Percentiles rank a stretch among this genome's conserved stretches.
These are phyloP conservation scores for Cylindricascospora bacillispora DNA, from an alignment of 1,139 yeast genomes.

Conservation along the genomic window DNA sequence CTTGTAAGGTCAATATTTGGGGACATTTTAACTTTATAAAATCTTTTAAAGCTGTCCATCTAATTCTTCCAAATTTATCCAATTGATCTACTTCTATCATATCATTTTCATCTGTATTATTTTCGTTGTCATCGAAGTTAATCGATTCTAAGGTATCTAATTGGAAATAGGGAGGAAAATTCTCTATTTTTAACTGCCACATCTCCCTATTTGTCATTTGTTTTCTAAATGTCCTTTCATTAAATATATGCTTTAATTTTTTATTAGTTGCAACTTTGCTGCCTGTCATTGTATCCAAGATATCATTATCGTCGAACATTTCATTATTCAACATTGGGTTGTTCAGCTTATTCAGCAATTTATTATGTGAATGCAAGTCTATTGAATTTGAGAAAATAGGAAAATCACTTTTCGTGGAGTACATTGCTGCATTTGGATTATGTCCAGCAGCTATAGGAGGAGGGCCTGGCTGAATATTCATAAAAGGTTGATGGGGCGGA, in stretches of 20 bases:
- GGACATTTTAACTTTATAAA: slow-evolving; percentile 24
- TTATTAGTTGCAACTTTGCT: slow-evolving; percentile 8
- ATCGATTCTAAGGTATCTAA: slow-evolving; percentile 12
- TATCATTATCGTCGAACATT: too few relatives aligned
- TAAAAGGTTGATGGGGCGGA: too few relatives aligned
- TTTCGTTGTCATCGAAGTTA: slow-evolving; percentile 1
- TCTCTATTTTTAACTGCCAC: slow-evolving; percentile 22
- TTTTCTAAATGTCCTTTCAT: slow-evolving; percentile 23
- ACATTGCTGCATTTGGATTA: too few relatives aligned
- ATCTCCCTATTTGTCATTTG: slow-evolving; percentile 27
- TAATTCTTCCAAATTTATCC: slow-evolving; percentile 20
- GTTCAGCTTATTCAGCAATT: too few relatives aligned
- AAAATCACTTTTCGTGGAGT: too few relatives aligned
- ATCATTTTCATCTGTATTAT: slow-evolving; percentile 5
- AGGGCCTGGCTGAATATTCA: too few relatives aligned
- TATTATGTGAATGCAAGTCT: too few relatives aligned
- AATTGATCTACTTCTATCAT: slow-evolving; percentile 10
- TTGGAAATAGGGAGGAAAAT: slow-evolving; percentile 24
- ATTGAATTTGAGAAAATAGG: not conserved
- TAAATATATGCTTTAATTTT: slow-evolving; percentile 20
- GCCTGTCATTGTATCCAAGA: too few relatives aligned
- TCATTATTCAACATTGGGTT: too few relatives aligned
- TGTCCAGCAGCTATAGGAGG: too few relatives aligned
- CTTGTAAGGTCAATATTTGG: slow-evolving; percentile 11
- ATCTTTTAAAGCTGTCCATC: slow-evolving; percentile 26